phyloP scores from a whole-genome alignment of 140 eudicot genomes.

The Cichorium intybus region DNA sequence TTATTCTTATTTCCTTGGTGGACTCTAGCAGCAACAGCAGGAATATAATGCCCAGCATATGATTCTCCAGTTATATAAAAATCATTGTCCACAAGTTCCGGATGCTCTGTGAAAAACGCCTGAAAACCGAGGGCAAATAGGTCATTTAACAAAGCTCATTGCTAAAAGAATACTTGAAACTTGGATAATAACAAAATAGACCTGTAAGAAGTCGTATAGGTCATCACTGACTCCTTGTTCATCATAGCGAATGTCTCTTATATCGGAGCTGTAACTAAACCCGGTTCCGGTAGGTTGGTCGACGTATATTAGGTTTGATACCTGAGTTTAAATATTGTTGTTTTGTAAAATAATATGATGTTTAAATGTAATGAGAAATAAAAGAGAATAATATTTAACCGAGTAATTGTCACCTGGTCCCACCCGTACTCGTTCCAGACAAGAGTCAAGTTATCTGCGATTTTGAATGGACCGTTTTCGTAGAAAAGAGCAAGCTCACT shows the following conservation, averaged over 20 bases:
- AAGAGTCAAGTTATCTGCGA: conserved; percentile 73
- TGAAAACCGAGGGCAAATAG: too few relatives aligned
- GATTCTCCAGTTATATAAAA: too few relatives aligned
- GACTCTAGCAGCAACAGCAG: too few relatives aligned
- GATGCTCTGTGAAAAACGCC: too few relatives aligned
- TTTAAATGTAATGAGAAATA: background rate
- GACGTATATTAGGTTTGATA: conserved; percentile 72
- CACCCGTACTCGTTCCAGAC: conserved; percentile 92
- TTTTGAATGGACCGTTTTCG: conserved; percentile 88
- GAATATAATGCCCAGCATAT: too few relatives aligned
- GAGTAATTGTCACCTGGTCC: conserved; percentile 62
- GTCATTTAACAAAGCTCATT: too few relatives aligned
- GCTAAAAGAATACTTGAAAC: too few relatives aligned
- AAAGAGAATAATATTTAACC: background rate
- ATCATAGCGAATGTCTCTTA: conserved; percentile 67
- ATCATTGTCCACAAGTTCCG: too few relatives aligned
- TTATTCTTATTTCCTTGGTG: too few relatives aligned
- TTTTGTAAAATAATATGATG: conserved; percentile 12
- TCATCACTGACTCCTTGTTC: conserved; percentile 88
- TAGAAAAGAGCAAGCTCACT: conserved; percentile 96
- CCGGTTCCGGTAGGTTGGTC: too few relatives aligned
- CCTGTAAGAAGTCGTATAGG: too few relatives aligned
- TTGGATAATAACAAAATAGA: too few relatives aligned
- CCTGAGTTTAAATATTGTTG: conserved; percentile 45
- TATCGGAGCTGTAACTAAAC: conserved; percentile 84